phyloP scores from a whole-genome alignment of 78 protist genomes.

The Blattamonas nauphoetae region DNA sequence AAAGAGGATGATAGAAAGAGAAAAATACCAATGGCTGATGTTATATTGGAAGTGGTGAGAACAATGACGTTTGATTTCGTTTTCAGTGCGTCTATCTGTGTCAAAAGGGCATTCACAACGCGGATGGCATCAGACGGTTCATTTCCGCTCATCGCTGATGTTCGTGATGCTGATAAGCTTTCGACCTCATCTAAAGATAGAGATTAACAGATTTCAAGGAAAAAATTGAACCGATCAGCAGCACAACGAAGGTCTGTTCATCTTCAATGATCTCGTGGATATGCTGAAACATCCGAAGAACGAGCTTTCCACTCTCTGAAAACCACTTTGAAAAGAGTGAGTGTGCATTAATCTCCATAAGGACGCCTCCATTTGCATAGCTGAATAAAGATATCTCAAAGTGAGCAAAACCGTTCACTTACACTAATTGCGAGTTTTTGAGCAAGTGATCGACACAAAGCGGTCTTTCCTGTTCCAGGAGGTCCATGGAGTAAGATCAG shows the following conservation, averaged over 20 bases:
- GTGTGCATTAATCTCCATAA: constrained; percentile 58
- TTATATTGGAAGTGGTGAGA: constrained; percentile 78
- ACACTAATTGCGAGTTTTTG: constrained; percentile 74
- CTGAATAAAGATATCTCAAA: not conserved
- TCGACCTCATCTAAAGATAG: constrained; percentile 64
- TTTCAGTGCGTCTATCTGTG: constrained; percentile 78
- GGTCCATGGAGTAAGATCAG: constrained; percentile 86
- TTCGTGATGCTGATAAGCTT: constrained; percentile 71
- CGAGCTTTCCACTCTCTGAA: constrained; percentile 90
- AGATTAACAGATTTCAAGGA: not conserved
- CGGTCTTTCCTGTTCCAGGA: constrained; percentile 90
- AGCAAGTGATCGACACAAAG: constrained; percentile 70
- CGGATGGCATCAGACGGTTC: constrained; percentile 92
- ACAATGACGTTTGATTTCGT: constrained; percentile 57
- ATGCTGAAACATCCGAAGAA: constrained; percentile 55
- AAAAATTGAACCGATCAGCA: constrained; percentile 12
- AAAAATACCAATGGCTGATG: constrained; percentile 46
- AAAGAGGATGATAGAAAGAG: not conserved
- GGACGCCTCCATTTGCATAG: not conserved
- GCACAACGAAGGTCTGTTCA: constrained; percentile 21
- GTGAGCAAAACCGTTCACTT: constrained; percentile 12
- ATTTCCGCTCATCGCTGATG: constrained; percentile 47
- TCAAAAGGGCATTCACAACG: constrained; percentile 90
- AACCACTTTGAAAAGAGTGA: constrained; percentile 88
- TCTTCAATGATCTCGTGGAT: constrained; percentile 55